Conservation (phyloP, 805 yeast genomes). For the Wickerhamiella allomyrinae region DNA sequence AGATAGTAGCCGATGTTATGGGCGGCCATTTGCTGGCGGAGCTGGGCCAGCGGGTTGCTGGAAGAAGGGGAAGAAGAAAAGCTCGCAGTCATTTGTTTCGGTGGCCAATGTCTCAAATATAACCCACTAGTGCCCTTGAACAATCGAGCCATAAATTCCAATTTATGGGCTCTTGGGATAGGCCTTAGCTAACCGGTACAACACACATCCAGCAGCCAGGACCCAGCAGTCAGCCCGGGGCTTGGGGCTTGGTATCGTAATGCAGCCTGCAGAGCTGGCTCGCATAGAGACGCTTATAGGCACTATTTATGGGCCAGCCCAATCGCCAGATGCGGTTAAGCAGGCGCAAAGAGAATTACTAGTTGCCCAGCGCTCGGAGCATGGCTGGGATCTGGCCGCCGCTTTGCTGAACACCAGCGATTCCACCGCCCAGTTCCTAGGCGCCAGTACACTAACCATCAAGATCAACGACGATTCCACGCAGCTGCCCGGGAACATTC, state of each 20-base stretch:
- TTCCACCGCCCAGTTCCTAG: slow-evolving; percentile 44
- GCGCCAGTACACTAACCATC: slow-evolving; percentile 68
- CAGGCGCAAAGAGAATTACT: slow-evolving; percentile 42
- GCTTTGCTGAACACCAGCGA: slow-evolving; percentile 29
- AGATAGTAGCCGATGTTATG: slow-evolving; percentile 57
- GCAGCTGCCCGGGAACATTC: slow-evolving; percentile 3
- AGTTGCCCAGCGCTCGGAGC: slow-evolving; percentile 37
- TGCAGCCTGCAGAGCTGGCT: slow-evolving; percentile 3
- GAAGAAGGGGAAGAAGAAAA: slow-evolving; percentile 6
- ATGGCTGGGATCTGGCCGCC: slow-evolving; percentile 47
- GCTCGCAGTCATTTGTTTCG: slow-evolving; percentile 3
- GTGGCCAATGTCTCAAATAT: slow-evolving; percentile 5
- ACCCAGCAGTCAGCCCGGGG: too few species aligned
- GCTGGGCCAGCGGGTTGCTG: slow-evolving; percentile 37
- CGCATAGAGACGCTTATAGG: slow-evolving; percentile 10
- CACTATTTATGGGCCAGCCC: slow-evolving; percentile 11
- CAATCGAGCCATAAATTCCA: not conserved
- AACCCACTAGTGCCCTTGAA: slow-evolving; percentile 7
- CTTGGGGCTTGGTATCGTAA: not conserved
- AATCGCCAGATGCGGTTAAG: slow-evolving; percentile 8
- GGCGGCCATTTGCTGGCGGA: slow-evolving; percentile 52
- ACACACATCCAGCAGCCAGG: too few species aligned
- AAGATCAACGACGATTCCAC: slow-evolving; percentile 10
- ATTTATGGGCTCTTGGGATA: too few species aligned
- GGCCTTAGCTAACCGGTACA: too few species aligned